Evolutionary conservation across 768 basidiomycete genomes (phyloP), one percentile per base, ranked within the genome.

Genomic region (Paxillus involutus): DNA sequence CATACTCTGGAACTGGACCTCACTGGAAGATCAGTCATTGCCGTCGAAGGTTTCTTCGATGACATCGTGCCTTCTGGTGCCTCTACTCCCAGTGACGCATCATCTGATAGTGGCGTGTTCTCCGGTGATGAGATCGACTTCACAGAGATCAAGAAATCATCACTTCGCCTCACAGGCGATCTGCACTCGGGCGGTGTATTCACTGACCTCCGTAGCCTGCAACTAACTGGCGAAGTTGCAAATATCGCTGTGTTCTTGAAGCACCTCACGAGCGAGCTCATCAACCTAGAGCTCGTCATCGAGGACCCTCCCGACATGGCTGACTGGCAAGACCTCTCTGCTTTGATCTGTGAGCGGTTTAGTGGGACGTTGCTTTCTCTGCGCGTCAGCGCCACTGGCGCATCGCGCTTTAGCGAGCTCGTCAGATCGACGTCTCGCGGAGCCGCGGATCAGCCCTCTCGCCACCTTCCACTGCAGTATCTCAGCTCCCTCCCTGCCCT

Each of bases 21-120:
- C 24, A 82, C 87, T 0, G 86, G 84, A 51, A 76, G 86, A 52
- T 81, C 85, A 4, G 71, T 79, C 50, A 82, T 82, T 30, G 84
- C 85, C 0, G 84, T 90, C n/a, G 87, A 89, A 70, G 85, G 86
- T 17, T 91, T 91, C 70, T 91, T 91, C 66, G 84, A 85, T 64
- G 83, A 88, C 49, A 73, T 90, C 58, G 72, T 74, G 57, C 77
- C 80, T 40, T 89, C 88, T 1, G 89, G 89, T n/a, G 76, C 77
- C 56, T 81, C 81, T 29, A 87, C 88, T 12, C 89, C 89, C 6
- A 82, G 77, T 57, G 88, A 87, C 11, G 77, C 82, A 13, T 84
- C 86, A 48, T 85, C 79, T 40, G 89, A 91, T 68, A 89, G 86
- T 60, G 87, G 88, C 40, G 81, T 90, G 56, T 89, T 88, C 73